Evolutionary conservation across 73 alveolate genomes (phyloP).

Genomic region (Tetrahymena elliotti): DNA sequence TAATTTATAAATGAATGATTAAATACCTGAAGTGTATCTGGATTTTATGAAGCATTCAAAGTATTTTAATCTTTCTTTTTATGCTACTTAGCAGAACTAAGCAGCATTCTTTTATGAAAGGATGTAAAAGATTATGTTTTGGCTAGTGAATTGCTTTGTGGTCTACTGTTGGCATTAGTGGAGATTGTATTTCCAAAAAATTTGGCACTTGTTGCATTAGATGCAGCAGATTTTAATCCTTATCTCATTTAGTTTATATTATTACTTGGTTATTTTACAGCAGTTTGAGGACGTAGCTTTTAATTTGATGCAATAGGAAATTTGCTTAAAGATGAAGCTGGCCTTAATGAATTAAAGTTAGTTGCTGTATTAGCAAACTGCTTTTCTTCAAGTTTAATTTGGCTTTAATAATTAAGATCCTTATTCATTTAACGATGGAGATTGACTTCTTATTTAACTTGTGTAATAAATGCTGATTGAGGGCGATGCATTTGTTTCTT

Average conservation of each 20-base stretch:
- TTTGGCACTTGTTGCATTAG: neutral
- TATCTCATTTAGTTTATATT: neutral
- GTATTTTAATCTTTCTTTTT: neutral
- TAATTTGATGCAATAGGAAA: neutral
- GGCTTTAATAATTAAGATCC: neutral
- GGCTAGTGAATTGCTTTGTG: neutral
- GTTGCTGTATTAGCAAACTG: neutral
- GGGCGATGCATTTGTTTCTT: neutral
- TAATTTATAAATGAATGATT: neutral
- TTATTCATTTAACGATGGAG: neutral
- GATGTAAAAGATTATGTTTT: neutral
- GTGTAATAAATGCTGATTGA: neutral
- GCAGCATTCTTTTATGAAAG: neutral
- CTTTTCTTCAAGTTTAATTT: neutral
- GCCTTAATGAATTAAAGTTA: neutral
- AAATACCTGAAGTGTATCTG: neutral
- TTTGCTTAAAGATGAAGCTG: neutral
- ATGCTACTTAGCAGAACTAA: neutral
- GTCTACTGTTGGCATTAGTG: neutral
- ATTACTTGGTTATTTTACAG: neutral
- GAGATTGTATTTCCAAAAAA: neutral
- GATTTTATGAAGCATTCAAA: neutral
- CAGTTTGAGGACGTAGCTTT: neutral
- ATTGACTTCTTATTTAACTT: neutral
- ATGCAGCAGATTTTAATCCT: neutral